Percentiles rank a stretch among this genome's conserved stretches.
phyloP scores from a whole-genome alignment of 2,329 filamentous ascomycete genomes.

The Trichophyton simii region DNA sequence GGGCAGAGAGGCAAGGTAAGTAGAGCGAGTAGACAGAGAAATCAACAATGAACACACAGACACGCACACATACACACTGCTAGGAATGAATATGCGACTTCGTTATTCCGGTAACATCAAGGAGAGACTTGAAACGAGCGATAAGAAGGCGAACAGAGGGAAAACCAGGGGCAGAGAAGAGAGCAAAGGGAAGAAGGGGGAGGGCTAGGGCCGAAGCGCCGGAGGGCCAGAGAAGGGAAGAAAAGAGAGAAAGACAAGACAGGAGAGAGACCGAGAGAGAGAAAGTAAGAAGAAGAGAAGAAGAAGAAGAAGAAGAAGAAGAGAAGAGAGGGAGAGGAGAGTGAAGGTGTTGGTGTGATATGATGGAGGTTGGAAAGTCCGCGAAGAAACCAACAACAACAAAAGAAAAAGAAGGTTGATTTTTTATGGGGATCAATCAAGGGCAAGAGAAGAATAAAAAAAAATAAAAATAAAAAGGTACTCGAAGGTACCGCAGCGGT shows the following conservation, averaged over 20 bases:
- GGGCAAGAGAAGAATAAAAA: too few species aligned
- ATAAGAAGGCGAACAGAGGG: constrained; percentile 1
- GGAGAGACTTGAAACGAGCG: constrained; percentile 8
- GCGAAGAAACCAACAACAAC: not conserved
- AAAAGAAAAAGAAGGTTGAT: not conserved
- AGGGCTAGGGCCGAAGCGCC: not conserved
- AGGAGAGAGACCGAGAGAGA: not conserved
- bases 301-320: not conserved
- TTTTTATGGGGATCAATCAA: not conserved
- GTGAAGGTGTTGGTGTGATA: too few species aligned
- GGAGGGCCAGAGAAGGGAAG: not conserved
- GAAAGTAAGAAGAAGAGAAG: not conserved
- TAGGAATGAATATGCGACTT: not conserved
- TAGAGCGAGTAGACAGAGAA: not conserved
- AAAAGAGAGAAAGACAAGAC: not conserved
- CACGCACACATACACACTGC: not conserved
- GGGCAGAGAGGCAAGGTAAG: not conserved
- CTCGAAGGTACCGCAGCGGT: not conserved
- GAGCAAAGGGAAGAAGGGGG: constrained; percentile 11
- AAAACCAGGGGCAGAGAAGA: not conserved
- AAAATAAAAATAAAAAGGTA: not conserved
- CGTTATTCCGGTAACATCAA: constrained; percentile 1
- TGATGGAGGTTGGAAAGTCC: not conserved
- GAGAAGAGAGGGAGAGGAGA: not conserved
- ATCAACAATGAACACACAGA: constrained; percentile 1